Evolutionary conservation across 176 grass and related monocot species (phyloP), one percentile per base, ranked within the genome.

Genomic region (Lolium multiflorum): DNA sequence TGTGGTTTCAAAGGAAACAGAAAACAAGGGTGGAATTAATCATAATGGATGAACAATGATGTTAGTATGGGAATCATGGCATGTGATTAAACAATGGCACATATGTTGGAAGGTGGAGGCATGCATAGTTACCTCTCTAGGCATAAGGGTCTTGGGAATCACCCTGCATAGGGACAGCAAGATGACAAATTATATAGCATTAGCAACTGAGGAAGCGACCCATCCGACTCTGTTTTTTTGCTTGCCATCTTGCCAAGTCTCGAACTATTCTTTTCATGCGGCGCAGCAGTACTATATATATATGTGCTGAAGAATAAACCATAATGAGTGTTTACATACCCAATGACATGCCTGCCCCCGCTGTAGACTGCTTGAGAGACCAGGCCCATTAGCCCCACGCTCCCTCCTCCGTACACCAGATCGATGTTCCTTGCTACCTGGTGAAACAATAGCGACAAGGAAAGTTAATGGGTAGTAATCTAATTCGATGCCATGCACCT

Each of bases 81-180:
- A 50, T 74, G 56, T 21, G 67, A 91, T 87, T 91, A 87, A 87
- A 87, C 84, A 67, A 83, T 75, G 84, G 67, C 80, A 91, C 3
- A 28, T 73, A 50, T 80, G 70, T 83, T 37, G 74, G 80, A 56
- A 83, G 65, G 73, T 22, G 83, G 41, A 68, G n/a, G 69, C 73
- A 57, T 86, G 83, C 24, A 25, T 62, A 62, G 46, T 66, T 91
- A 92, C 90, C 90, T 92, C 90, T 92, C 87, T 86, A 59, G 90
- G 87, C 90, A 92, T 92, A 50, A 92, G 90, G 43, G 90, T 92
- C 90, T 89, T 92, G 90, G 90, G 90, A 92, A 92, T 92, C 79
- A 92, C 90, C 87, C 90, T 92, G 83, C 90, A 80, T 62, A 82
- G 82, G 71, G 77, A 82, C 90, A 91, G 57, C 43, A 85, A 89